Base-by-base conservation (phyloP, 2,329 filamentous ascomycete species). In the Stemphylium vesicarium region DNA sequence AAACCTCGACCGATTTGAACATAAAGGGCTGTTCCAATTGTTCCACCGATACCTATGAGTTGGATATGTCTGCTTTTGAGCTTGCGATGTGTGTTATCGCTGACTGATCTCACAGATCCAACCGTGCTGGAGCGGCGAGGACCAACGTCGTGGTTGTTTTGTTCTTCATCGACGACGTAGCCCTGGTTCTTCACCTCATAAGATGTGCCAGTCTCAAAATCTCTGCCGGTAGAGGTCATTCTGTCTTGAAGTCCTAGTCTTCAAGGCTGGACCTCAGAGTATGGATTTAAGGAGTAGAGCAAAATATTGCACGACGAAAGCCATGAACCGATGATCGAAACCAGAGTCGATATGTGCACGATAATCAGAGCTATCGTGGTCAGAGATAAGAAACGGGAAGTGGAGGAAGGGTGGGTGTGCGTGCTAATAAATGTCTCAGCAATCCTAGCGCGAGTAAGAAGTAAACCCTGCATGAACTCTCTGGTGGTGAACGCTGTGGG, bases 1-100 rank as follows among this genome's bases (percentile, higher is more conserved):
- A 81, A 61, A 18, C 78, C 78, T 42, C 68, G 69, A 24, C 79
- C 79, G 49, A 80, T 81, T 48, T 79, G 77, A 7, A 81, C 79
- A 59, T 79, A 81, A 2, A 80, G 67, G 0, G 78, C 78, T n/a
- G 79, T 80, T 22, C 79, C 79, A 59, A 81, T 80, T 0, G 79
- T 80, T 33, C 78, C 78, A 44, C 76, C 73, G 45, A 77, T 77
- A 48, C 78, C 78, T 49, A 80, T 80, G 18, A 80, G 70, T 56
- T 81, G 79, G 45, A 81, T 80, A 53, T 81, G 79, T 41, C 79
- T 71, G 46, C 78, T 76, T 60, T 77, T 77, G 47, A 80, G 70
- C 61, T 75, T 80, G 32, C 79, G 71, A 51, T 80, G 77, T 7
- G 79, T 81, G 11, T 72, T 64, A 53, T 78, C 75, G 57, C 68